A percentile compares a stretch with the other conserved stretches of the same genome.
These are phyloP conservation scores for Podila clonocystis DNA, from an alignment of 192 early-diverging fungal genomes.

Conservation along the genomic window DNA sequence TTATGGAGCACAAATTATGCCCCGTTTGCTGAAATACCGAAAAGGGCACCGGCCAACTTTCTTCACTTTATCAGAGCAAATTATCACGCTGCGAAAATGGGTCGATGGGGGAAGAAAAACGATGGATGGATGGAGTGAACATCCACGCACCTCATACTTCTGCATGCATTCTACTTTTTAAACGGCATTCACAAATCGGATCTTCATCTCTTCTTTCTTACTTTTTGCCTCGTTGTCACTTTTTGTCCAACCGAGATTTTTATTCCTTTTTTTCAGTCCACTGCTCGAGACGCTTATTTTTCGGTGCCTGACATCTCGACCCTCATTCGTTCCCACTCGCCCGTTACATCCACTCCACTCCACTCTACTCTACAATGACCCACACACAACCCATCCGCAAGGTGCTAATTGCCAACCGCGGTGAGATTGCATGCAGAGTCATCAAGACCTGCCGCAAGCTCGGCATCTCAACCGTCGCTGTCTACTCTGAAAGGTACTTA, in stretches of 20 bases:
- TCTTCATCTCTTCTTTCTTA: not conserved
- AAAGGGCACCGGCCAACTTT: too few relatives aligned
- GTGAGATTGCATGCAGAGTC: slow-evolving; percentile 83
- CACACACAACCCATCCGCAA: slow-evolving; percentile 53
- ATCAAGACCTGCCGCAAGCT: slow-evolving; percentile 75
- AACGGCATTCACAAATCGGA: not conserved
- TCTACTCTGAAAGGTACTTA: slow-evolving; percentile 72
- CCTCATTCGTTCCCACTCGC: not conserved
- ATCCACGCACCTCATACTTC: too few relatives aligned
- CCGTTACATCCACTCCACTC: not conserved
- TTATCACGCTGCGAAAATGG: too few relatives aligned
- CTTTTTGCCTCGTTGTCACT: not conserved
- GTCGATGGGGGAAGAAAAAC: too few relatives aligned
- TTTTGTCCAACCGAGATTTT: too few relatives aligned
- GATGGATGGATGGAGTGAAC: too few relatives aligned
- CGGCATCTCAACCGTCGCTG: slow-evolving; percentile 69
- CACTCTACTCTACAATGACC: slow-evolving; percentile 14
- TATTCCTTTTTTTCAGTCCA: too few relatives aligned
- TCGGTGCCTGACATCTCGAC: not conserved
- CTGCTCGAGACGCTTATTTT: too few relatives aligned
- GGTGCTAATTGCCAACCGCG: slow-evolving; percentile 78
- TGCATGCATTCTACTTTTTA: not conserved
- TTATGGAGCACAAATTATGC: too few relatives aligned
- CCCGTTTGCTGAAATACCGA: too few relatives aligned
- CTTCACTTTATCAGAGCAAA: too few relatives aligned